Conservation (phyloP, 805 yeast genomes). For the Kodamaea jinghongensis region DNA sequence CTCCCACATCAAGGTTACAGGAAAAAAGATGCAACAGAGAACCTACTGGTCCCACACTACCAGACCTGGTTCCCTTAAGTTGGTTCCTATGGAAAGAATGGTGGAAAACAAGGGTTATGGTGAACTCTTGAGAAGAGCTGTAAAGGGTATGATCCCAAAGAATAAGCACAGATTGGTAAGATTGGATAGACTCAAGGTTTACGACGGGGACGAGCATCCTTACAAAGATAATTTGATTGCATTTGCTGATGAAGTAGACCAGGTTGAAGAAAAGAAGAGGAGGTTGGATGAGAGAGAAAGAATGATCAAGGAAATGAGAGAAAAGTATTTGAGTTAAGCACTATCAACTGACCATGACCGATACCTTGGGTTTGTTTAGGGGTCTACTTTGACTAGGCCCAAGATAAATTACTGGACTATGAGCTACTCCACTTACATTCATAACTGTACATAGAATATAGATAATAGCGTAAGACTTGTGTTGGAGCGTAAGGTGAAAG, state of each 20-base stretch:
- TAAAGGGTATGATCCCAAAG: conserved; percentile 94
- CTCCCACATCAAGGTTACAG: conserved; percentile 74
- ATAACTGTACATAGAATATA: no score
- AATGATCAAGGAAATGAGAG: conserved; percentile 31
- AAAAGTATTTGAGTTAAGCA: conserved; percentile 28
- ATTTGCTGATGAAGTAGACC: conserved; percentile 71
- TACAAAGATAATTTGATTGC: conserved; percentile 81
- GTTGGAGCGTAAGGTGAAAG: no score
- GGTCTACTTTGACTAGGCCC: no score
- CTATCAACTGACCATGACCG: no score
- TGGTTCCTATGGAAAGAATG: conserved; percentile 76
- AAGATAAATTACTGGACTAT: no score
- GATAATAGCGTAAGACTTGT: no score
- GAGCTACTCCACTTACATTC: no score
- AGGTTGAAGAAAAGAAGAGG: conserved; percentile 44
- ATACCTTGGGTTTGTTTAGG: no score
- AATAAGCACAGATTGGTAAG: conserved; percentile 77
- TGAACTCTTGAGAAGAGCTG: conserved; percentile 85
- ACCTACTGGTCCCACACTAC: conserved; percentile 86
- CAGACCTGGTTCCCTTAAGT: conserved; percentile 85
- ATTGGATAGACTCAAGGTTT: conserved; percentile 78
- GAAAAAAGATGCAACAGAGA: conserved; percentile 77
- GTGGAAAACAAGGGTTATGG: conserved; percentile 78
- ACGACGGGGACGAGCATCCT: conserved; percentile 87
- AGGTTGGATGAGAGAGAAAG: conserved; percentile 36